Conservation (phyloP, 208 protist genomes). For the Naegleria lovaniensis region DNA sequence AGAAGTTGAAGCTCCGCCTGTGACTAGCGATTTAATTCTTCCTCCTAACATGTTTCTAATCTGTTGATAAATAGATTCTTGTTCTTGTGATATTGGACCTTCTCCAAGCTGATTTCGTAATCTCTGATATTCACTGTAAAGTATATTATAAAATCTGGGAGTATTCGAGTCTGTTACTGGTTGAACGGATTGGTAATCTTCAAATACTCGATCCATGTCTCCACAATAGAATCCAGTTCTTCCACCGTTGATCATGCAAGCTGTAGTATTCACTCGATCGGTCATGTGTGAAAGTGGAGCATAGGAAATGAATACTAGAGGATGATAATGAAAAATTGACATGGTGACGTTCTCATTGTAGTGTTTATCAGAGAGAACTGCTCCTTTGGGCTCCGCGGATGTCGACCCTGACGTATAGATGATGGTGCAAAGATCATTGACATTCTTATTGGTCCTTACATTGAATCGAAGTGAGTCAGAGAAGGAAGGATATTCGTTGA, state of each 20-base stretch:
- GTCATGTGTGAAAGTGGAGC: not conserved
- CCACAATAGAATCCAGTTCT: not conserved
- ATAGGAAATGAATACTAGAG: not conserved
- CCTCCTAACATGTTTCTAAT: constrained; percentile 57
- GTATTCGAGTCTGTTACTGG: not conserved
- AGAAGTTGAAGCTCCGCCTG: constrained; percentile 58
- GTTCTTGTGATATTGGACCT: no score
- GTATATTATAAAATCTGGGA: not conserved
- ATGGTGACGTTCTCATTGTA: not conserved
- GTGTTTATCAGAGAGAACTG: not conserved
- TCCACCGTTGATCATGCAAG: not conserved
- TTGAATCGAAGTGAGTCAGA: no score
- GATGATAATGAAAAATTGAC: not conserved
- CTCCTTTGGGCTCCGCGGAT: not conserved
- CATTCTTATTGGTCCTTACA: not conserved
- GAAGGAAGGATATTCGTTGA: no score
- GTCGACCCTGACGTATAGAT: not conserved
- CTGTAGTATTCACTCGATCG: not conserved
- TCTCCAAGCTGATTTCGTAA: no score
- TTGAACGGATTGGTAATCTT: not conserved
- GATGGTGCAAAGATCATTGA: not conserved
- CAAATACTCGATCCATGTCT: not conserved
- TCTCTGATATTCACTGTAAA: not conserved
- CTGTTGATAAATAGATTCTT: not conserved
- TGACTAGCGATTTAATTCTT: constrained; percentile 53